Evolutionary conservation across 1,284 basidiomycete genomes (phyloP).

Genomic region (Erythrobasidium hasegawianum): DNA sequence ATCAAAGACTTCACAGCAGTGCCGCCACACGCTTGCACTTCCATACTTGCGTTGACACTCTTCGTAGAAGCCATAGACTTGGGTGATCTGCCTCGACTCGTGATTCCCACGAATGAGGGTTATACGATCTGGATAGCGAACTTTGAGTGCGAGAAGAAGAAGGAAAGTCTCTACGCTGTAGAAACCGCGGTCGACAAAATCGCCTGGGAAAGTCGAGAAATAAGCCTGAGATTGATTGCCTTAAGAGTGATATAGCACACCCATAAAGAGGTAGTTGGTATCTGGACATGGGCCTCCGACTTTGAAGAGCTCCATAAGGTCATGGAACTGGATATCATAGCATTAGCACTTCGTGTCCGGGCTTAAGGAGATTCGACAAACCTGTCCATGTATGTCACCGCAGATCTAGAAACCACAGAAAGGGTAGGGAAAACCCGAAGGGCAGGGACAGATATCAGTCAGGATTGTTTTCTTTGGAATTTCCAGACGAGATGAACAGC

Average conservation of each 20-base stretch:
- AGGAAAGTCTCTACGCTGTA: constrained; percentile 99
- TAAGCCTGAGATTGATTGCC: no score
- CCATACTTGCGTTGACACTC: constrained; percentile 99
- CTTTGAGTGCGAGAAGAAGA: constrained; percentile 96
- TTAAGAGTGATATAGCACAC: constrained; percentile 58
- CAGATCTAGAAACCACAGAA: constrained; percentile 65
- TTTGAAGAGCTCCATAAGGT: constrained; percentile 94
- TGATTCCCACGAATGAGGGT: constrained; percentile 98
- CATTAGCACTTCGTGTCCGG: no score
- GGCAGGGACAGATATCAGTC: background rate
- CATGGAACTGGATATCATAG: constrained; percentile 48
- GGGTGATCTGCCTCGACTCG: constrained; percentile 98
- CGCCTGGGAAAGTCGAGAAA: constrained; percentile 21
- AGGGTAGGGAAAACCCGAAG: constrained; percentile 2
- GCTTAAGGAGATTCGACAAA: constrained; percentile 47
- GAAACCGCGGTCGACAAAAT: constrained; percentile 72
- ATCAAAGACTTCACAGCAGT: constrained; percentile 98
- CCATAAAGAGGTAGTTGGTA: constrained; percentile 98
- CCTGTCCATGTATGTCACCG: constrained; percentile 98
- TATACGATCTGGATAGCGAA: constrained; percentile 96
- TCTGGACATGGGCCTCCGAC: constrained; percentile 92
- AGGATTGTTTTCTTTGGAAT: no score
- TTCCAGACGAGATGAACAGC: background rate
- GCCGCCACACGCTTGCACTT: constrained; percentile 99
- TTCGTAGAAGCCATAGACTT: constrained; percentile 99